A percentile compares a stretch with the other conserved stretches of the same genome.
These are phyloP conservation scores for Dysphania ambrosioides DNA, from an alignment of 148 eudicot genomes.

Conservation along the genomic window DNA sequence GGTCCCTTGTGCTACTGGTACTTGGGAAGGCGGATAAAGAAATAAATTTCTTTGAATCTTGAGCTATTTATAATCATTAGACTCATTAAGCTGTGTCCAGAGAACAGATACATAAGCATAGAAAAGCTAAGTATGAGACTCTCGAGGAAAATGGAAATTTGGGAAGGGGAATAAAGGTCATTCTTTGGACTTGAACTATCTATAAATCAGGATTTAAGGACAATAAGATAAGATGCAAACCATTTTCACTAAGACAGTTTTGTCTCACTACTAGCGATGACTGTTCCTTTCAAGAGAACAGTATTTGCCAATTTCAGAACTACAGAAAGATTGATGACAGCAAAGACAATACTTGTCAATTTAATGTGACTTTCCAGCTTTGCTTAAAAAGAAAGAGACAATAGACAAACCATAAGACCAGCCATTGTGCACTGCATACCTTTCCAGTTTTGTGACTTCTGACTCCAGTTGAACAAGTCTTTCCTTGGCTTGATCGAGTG, in stretches of 20 bases:
- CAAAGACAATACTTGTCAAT: no score
- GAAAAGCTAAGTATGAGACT: no score
- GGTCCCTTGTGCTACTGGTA: neutral
- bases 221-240: neutral
- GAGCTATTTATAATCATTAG: no score
- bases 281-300: neutral
- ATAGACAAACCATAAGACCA: neutral
- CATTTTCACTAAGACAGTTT: neutral
- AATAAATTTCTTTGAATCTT: neutral
- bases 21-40: neutral
- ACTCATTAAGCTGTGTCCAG: no score
- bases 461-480: conserved; percentile 72
- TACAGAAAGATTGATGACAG: neutral
- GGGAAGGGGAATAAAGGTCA: no score
- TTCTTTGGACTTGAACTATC: neutral
- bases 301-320: neutral
- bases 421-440: conserved; percentile 40
- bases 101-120: no score
- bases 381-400: no score
- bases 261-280: neutral
- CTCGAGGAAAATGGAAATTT: no score
- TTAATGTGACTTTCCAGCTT: no score
- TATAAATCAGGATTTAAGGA: neutral
- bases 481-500: conserved; percentile 69
- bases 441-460: conserved; percentile 67